These are phyloP conservation scores for Tetraselmis striata DNA, from an alignment of 139 green algal genomes.

Conservation along the genomic window DNA sequence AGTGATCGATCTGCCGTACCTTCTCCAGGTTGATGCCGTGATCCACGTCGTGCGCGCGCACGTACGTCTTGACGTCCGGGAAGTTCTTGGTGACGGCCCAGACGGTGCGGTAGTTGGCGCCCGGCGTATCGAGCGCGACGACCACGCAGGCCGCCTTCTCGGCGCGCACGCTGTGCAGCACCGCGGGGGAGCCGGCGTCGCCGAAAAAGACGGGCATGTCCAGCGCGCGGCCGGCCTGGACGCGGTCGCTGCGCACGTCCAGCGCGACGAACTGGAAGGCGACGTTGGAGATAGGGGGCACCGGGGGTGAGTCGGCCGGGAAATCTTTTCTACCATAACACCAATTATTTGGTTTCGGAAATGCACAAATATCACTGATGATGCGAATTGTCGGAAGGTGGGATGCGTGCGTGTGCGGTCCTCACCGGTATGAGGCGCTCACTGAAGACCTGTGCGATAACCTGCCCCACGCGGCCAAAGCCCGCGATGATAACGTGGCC, in stretches of 20 bases:
- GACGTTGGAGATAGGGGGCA: no score
- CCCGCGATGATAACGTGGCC: conserved; percentile 91
- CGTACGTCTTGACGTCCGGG: conserved; percentile 82
- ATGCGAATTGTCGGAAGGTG: no score
- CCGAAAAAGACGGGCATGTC: conserved; percentile 98
- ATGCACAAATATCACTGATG: no score
- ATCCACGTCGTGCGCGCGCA: conserved; percentile 90
- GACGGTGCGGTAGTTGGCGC: conserved; percentile 84
- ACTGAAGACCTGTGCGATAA: conserved; percentile 87
- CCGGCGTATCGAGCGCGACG: conserved; percentile 83
- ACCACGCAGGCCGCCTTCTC: conserved; percentile 81
- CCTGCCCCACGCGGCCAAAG: conserved; percentile 83
- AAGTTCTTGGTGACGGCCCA: conserved; percentile 74
- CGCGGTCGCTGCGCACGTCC: conserved; percentile 70
- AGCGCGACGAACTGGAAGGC: conserved; percentile 92
- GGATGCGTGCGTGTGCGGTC: not conserved
- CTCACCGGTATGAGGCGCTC: conserved; percentile 83
- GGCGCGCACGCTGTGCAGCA: conserved; percentile 76
- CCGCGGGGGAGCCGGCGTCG: conserved; percentile 73
- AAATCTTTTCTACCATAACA: no score
- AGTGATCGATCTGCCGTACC: conserved; percentile 28
- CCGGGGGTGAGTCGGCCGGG: no score
- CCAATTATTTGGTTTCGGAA: no score
- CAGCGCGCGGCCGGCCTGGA: conserved; percentile 62
- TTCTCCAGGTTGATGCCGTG: conserved; percentile 94